phyloP scores from a whole-genome alignment of 768 basidiomycete genomes.

The Hygrocybe punicea region DNA sequence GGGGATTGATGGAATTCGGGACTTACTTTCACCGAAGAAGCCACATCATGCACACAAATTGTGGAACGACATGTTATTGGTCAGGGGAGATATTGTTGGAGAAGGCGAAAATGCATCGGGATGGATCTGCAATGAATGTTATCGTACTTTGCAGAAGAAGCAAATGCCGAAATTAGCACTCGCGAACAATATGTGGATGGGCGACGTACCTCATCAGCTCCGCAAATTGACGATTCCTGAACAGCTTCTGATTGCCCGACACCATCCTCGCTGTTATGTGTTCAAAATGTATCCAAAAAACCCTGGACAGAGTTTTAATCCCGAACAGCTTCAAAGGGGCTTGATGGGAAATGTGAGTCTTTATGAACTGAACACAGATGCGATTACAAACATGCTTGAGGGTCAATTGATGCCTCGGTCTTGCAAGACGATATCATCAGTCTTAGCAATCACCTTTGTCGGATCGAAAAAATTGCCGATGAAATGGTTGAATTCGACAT shows the following conservation, averaged over 20 bases:
- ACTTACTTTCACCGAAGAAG: background rate
- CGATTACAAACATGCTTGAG: slow-evolving; percentile 30
- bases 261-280: slow-evolving; percentile 27
- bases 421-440: too few species aligned
- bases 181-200: slow-evolving; percentile 37
- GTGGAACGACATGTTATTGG: background rate
- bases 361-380: slow-evolving; percentile 26
- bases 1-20: background rate
- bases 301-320: background rate
- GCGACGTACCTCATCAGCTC: slow-evolving; percentile 23
- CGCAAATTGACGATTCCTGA: slow-evolving; percentile 27
- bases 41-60: background rate
- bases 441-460: too few species aligned
- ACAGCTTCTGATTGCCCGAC: slow-evolving; percentile 26
- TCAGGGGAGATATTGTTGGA: background rate
- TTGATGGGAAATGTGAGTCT: slow-evolving; percentile 37
- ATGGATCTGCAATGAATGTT: background rate
- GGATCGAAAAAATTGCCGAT: too few species aligned
- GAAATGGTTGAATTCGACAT: slow-evolving; percentile 24
- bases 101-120: background rate
- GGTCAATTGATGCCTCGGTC: slow-evolving; percentile 38
- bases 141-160: background rate
- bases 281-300: slow-evolving; percentile 29
- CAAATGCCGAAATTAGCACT: slow-evolving; percentile 14
- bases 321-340: slow-evolving; percentile 19